Evolutionary conservation across 306 rosid species (phyloP).

Genomic region (Calophaca sinica): DNA sequence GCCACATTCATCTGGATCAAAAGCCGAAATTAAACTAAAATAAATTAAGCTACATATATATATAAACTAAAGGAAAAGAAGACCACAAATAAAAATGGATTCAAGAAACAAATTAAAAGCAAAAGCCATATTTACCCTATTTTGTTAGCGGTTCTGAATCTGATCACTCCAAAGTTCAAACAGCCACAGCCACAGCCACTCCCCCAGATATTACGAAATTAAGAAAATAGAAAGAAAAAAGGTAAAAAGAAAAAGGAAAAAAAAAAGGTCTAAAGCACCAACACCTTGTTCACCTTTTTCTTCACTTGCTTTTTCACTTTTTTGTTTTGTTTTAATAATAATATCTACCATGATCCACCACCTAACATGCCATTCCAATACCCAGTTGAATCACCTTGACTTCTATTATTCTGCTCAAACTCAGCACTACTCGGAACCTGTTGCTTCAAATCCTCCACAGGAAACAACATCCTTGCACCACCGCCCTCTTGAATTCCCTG

Average conservation of each 20-base stretch:
- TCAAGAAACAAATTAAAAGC: conserved; percentile 36
- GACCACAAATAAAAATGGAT: conserved; percentile 11
- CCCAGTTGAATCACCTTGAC: conserved; percentile 69
- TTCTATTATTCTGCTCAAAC: conserved; percentile 60
- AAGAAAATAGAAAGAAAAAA: neutral
- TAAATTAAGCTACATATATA: too few species aligned
- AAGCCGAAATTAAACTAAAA: too few species aligned
- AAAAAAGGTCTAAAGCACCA: conserved; percentile 40
- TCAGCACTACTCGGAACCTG: conserved; percentile 62
- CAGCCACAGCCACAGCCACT: conserved; percentile 51
- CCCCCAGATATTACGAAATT: conserved; percentile 45
- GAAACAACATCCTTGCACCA: conserved; percentile 86
- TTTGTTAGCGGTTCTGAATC: conserved; percentile 61
- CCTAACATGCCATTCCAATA: conserved; percentile 95
- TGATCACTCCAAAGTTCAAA: conserved; percentile 50
- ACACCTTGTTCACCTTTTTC: conserved; percentile 7
- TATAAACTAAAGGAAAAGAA: neutral
- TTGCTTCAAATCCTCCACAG: conserved; percentile 77
- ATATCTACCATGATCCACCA: conserved; percentile 89
- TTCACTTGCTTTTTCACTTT: neutral
- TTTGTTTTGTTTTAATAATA: neutral
- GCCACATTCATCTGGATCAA: conserved; percentile 2
- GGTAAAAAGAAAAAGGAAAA: neutral
- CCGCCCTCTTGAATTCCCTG: conserved; percentile 62
- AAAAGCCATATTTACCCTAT: conserved; percentile 59